Evolutionary conservation across 768 basidiomycete species (phyloP).

Genomic region (Trametes cinnabarina): DNA sequence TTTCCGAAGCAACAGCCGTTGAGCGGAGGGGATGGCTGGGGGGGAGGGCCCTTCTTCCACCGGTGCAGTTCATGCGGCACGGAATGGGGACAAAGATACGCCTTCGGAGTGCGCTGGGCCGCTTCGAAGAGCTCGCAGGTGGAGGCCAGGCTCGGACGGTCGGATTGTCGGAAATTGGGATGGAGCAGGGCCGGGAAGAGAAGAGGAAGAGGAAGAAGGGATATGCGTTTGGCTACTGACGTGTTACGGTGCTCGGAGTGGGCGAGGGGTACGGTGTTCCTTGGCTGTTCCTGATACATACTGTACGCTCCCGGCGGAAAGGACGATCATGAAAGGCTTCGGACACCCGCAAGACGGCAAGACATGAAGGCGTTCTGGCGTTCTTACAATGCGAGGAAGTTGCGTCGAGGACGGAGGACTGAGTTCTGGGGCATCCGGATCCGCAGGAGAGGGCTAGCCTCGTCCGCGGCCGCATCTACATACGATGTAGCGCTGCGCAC

Average conservation of each 20-base stretch:
- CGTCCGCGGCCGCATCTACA: neutral
- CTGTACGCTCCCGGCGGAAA: neutral
- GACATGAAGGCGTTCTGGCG: neutral
- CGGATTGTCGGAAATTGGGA: constrained; percentile 5
- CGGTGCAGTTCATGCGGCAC: neutral
- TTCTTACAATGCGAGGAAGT: constrained; percentile 8
- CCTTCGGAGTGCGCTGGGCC: neutral
- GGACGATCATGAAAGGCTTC: constrained; percentile 15
- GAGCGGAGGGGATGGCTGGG: neutral
- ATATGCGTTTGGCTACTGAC: constrained; percentile 13
- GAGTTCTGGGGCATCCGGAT: constrained; percentile 1
- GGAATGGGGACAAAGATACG: neutral
- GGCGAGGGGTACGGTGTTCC: neutral
- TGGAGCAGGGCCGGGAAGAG: neutral
- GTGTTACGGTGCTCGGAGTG: neutral
- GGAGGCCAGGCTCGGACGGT: neutral
- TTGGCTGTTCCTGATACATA: constrained; percentile 3
- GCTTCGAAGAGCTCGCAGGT: neutral
- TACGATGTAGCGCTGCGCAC: no score
- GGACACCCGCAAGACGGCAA: neutral
- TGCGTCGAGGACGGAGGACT: neutral
- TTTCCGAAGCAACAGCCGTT: neutral
- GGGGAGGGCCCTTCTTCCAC: neutral
- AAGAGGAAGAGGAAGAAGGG: neutral
- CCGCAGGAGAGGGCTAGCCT: neutral